These are phyloP conservation scores for Cryphonectria parasitica DNA, from an alignment of 2,329 filamentous ascomycete species.

Conservation along the genomic window DNA sequence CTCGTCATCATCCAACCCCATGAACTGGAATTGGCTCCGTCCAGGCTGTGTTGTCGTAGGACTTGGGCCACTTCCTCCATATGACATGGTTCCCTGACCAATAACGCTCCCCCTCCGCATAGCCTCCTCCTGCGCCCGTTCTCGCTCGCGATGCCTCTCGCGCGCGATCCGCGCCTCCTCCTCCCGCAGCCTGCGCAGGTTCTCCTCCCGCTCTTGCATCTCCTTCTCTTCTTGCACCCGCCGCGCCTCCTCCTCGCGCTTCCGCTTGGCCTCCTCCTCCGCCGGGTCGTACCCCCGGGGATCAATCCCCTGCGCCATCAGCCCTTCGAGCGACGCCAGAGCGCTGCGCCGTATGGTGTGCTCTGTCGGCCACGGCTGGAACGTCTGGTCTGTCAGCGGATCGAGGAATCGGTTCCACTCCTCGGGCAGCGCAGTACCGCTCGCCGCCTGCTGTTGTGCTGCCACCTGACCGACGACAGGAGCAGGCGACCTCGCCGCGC, in stretches of 20 bases:
- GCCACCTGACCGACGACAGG: slow-evolving; percentile 16
- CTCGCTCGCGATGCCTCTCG: slow-evolving; percentile 51
- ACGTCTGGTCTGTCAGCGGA: slow-evolving; percentile 60
- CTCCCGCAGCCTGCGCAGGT: slow-evolving; percentile 46
- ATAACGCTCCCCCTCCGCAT: slow-evolving; percentile 34
- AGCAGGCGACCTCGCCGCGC: slow-evolving; percentile 23
- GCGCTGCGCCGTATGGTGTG: slow-evolving; percentile 71
- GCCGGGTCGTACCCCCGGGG: slow-evolving; percentile 63
- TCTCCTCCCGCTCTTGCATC: slow-evolving; percentile 40
- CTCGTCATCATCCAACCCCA: slow-evolving; percentile 56
- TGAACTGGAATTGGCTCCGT: slow-evolving; percentile 60
- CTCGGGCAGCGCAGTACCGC: slow-evolving; percentile 50
- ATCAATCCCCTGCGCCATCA: slow-evolving; percentile 65
- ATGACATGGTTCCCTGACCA: background rate
- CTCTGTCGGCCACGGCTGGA: slow-evolving; percentile 77
- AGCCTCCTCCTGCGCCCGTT: slow-evolving; percentile 48
- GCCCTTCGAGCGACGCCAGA: slow-evolving; percentile 65
- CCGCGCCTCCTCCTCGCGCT: slow-evolving; percentile 55
- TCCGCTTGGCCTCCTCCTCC: slow-evolving; percentile 54
- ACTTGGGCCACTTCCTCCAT: slow-evolving; percentile 30
- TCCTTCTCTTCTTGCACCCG: slow-evolving; percentile 53
- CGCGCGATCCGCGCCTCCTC: slow-evolving; percentile 51
- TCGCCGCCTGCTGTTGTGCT: slow-evolving; percentile 27
- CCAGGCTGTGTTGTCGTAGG: slow-evolving; percentile 37
- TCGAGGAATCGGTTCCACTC: slow-evolving; percentile 56